Conservation (phyloP, 306 rosid species). For the Arachis stenosperma region DNA sequence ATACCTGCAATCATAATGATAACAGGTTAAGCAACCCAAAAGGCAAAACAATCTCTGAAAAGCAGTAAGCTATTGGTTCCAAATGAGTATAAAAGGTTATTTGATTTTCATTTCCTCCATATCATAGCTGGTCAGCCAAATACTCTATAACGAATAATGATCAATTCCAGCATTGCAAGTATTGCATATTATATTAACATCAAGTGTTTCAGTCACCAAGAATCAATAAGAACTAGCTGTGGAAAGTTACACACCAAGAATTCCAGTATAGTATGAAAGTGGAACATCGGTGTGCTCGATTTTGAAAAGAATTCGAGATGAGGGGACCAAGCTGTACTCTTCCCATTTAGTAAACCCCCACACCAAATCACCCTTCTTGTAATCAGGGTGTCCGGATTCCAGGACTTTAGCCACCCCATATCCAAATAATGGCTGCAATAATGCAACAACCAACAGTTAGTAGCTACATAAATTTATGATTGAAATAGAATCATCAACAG, state of each 20-base stretch:
- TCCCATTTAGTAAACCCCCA: conserved; percentile 56
- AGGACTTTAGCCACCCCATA: conserved; percentile 46
- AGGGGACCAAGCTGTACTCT: conserved; percentile 42
- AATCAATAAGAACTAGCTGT: too few species aligned
- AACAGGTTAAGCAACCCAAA: too few species aligned
- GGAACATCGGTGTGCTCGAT: conserved; percentile 46
- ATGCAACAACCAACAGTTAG: neutral
- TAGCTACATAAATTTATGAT: neutral
- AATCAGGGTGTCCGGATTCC: conserved; percentile 45
- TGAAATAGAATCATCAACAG: neutral
- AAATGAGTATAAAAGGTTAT: too few species aligned
- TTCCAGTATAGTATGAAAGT: conserved; percentile 46
- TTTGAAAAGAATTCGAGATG: conserved; percentile 23
- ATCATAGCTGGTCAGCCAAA: too few species aligned
- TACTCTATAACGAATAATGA: too few species aligned
- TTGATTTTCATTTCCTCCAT: too few species aligned
- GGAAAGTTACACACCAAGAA: conserved; percentile 24
- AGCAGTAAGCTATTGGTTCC: too few species aligned
- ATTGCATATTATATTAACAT: too few species aligned
- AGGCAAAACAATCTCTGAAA: too few species aligned
- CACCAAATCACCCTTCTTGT: conserved; percentile 51
- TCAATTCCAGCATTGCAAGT: too few species aligned
- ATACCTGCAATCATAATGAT: too few species aligned
- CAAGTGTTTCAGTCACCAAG: too few species aligned
- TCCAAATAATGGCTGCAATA: conserved; percentile 46